Base-by-base conservation (phyloP, 2,329 filamentous ascomycete genomes). In the Calonectria naviculata region DNA sequence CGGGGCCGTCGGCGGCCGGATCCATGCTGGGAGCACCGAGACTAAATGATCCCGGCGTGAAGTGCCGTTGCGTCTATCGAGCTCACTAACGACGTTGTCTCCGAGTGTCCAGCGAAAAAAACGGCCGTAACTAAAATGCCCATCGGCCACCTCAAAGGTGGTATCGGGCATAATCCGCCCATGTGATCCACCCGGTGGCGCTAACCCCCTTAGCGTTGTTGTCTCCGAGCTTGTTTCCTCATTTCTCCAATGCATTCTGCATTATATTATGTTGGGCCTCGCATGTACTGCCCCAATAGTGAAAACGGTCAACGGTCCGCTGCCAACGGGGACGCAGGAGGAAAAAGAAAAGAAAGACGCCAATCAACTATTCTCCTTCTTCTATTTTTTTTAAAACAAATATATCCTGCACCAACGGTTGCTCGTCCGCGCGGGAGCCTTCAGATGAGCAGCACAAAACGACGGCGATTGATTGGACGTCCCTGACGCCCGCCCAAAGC, bases 151-250 rank as follows among this genome's bases (percentile, higher is more conserved):
- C 47, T 31, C 47, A 28, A 58, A 41, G 21, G 52, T 58, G 21
- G 52, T 58, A 58, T 58, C 52, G 52, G 52, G 31, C 52, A 58
- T 58, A 58, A 58, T 26, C 52, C 31, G 52, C 52, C 52, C 52
- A 58, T 58, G 52, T 58, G 52, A 58, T 58, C 52, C 52, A 38
- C 52, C n/a, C 21, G 31, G 21, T 58, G 31, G 13, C 52, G 31
- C 52, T 58, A 60, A 47, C 26, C 28, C 34, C 24, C 46, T 64
- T 64, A 64, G 61, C 61, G 61, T 64, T 64, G 61, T 64, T 64
- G 61, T 49, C 61, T 41, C 31, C 8, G 24, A 46, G 41, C 60
- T 47, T 64, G 42, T 64, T 64, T 26, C 36, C 38, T 21, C 60
- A 19, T 24, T 6, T 36, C 61, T 47, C 29, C 29, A 49, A 4